Conservation (phyloP, 495 filamentous ascomycete genomes). For the Annulohypoxylon maeteangense region DNA sequence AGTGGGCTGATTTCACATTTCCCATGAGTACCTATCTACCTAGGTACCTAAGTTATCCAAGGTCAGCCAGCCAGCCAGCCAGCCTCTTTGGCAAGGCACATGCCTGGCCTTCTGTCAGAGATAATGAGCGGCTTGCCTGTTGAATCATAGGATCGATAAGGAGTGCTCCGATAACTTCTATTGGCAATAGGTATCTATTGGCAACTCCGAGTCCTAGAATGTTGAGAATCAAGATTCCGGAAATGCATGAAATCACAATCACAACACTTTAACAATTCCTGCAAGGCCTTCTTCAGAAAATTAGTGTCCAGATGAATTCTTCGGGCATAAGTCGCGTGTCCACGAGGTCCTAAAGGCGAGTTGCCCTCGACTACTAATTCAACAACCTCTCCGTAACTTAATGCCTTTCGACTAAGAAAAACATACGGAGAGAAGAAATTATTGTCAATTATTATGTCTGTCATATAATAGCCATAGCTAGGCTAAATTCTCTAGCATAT, state of each 20-base stretch:
- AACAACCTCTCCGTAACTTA: neutral
- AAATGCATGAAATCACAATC: neutral
- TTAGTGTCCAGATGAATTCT: no score
- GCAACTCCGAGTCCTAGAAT: neutral
- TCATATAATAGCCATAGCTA: neutral
- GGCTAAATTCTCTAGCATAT: slow-evolving; percentile 11
- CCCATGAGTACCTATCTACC: slow-evolving; percentile 5
- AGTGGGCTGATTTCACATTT: slow-evolving; percentile 25
- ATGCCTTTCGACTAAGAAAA: neutral
- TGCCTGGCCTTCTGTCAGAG: neutral
- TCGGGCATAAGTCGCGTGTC: neutral
- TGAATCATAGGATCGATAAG: neutral
- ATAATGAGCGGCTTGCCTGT: neutral
- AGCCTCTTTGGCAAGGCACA: neutral
- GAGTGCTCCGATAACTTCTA: neutral
- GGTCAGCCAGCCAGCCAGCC: neutral
- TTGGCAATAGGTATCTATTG: slow-evolving; percentile 1
- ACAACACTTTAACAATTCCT: neutral
- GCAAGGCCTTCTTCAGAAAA: neutral
- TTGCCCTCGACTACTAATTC: neutral
- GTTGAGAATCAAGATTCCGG: neutral
- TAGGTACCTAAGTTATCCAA: neutral
- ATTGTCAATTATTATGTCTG: neutral
- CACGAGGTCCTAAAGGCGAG: neutral
- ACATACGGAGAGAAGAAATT: neutral